These are phyloP conservation scores for Trichothecium roseum DNA, from an alignment of 2,329 filamentous ascomycete species.

Conservation along the genomic window DNA sequence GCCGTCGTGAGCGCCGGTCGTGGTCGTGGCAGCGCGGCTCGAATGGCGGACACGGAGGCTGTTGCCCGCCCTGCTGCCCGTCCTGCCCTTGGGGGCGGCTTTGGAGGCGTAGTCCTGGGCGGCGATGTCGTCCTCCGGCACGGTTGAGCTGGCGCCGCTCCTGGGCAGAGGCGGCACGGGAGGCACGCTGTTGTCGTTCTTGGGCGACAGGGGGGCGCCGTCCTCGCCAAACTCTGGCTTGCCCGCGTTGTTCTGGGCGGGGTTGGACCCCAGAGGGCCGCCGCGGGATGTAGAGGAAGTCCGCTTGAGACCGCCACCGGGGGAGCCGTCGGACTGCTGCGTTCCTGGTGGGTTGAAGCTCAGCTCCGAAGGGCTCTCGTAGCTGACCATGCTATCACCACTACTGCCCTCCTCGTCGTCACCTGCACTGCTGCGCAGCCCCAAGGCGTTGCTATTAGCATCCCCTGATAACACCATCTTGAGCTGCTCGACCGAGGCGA, in stretches of 20 bases:
- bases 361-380: conserved; percentile 57
- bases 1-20: conserved; percentile 8
- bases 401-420: conserved; percentile 36
- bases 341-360: conserved; percentile 40
- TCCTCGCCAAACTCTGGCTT: conserved; percentile 17
- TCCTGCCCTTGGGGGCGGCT: conserved; percentile 18
- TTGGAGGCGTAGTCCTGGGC: conserved; percentile 25
- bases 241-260: conserved; percentile 20
- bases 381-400: conserved; percentile 62
- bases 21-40: no score
- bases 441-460: conserved; percentile 23
- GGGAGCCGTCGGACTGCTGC: conserved; percentile 13
- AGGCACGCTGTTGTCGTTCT: conserved; percentile 31
- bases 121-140: conserved; percentile 14
- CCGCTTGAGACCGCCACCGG: conserved; percentile 16
- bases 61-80: conserved; percentile 32
- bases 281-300: conserved; percentile 24
- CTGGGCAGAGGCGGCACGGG: conserved; percentile 46
- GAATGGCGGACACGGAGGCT: conserved; percentile 16
- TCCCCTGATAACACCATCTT: conserved; percentile 51
- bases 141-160: conserved; percentile 17
- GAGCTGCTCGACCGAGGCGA: conserved; percentile 54
- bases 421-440: conserved; percentile 18
- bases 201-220: conserved; percentile 4
- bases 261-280: conserved; percentile 34